phyloP scores from a whole-genome alignment of 192 early-diverging fungal species.

The Coemansia sp. region DNA sequence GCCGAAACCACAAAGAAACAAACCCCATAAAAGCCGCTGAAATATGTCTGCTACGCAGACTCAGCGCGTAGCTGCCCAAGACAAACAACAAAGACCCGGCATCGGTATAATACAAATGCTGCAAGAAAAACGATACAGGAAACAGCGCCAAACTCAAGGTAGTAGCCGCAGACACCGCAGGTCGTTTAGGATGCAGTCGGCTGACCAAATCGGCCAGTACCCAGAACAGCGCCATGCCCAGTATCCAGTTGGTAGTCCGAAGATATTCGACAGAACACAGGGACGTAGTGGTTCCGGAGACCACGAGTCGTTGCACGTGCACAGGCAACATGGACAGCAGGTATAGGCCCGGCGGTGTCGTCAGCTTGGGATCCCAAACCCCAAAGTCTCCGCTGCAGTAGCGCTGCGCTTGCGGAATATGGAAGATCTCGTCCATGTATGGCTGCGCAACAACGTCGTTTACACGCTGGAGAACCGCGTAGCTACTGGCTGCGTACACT shows the following conservation, averaged over 20 bases:
- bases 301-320: background rate
- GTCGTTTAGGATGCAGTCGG: slow-evolving; percentile 13
- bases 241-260: slow-evolving; percentile 70
- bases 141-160: slow-evolving; percentile 63
- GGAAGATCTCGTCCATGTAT: slow-evolving; percentile 91
- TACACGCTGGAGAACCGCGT: slow-evolving; percentile 26
- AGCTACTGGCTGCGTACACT: slow-evolving; percentile 28
- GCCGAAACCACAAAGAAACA: slow-evolving; percentile 70
- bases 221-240: slow-evolving; percentile 59
- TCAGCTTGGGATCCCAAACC: slow-evolving; percentile 90
- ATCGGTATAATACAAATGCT: slow-evolving; percentile 92
- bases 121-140: slow-evolving; percentile 82
- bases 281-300: background rate
- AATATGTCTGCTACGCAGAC: slow-evolving; percentile 51
- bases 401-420: slow-evolving; percentile 83
- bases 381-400: slow-evolving; percentile 75
- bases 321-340: slow-evolving; percentile 30
- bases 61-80: slow-evolving; percentile 62
- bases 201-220: slow-evolving; percentile 41
- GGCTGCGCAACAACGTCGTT: slow-evolving; percentile 19
- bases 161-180: slow-evolving; percentile 12
- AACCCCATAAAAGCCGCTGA: slow-evolving; percentile 61
- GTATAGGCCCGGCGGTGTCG: slow-evolving; percentile 96
- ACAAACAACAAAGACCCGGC: slow-evolving; percentile 81
- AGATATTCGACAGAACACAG: slow-evolving; percentile 57